These are phyloP conservation scores for Nannizziopsis barbatae DNA, from an alignment of 2,329 filamentous ascomycete genomes.

Conservation along the genomic window DNA sequence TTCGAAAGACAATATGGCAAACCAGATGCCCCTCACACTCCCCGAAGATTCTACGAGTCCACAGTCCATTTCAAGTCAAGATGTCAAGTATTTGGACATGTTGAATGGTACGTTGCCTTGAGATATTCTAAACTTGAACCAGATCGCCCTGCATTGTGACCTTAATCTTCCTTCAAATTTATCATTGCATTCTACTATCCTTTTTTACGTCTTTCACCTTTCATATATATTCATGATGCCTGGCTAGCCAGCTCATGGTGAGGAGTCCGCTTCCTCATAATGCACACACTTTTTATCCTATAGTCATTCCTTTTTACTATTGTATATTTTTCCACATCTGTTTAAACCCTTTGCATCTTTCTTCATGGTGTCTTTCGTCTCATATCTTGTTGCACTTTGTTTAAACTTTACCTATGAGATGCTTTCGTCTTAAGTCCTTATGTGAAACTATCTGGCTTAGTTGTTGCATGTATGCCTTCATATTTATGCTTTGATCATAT, in stretches of 20 bases:
- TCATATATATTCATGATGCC: background rate
- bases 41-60: slow-evolving; percentile 18
- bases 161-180: background rate
- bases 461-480: too few species aligned
- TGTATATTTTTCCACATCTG: background rate
- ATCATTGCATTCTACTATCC: background rate
- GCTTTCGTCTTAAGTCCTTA: too few species aligned
- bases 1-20: slow-evolving; percentile 22
- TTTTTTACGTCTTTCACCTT: background rate
- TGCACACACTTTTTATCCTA: background rate
- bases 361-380: background rate
- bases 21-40: slow-evolving; percentile 11
- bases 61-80: slow-evolving; percentile 18
- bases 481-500: too few species aligned
- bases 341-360: background rate
- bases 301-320: slow-evolving; percentile 1
- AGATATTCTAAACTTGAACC: background rate
- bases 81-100: slow-evolving; percentile 34
- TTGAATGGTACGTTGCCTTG: slow-evolving; percentile 30
- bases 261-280: background rate
- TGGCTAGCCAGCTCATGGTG: background rate
- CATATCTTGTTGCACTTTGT: background rate
- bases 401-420: background rate
- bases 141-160: background rate
- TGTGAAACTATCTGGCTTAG: too few species aligned